Conservation (phyloP, 192 early-diverging fungal genomes). For the Polychytrium aggregatum region DNA sequence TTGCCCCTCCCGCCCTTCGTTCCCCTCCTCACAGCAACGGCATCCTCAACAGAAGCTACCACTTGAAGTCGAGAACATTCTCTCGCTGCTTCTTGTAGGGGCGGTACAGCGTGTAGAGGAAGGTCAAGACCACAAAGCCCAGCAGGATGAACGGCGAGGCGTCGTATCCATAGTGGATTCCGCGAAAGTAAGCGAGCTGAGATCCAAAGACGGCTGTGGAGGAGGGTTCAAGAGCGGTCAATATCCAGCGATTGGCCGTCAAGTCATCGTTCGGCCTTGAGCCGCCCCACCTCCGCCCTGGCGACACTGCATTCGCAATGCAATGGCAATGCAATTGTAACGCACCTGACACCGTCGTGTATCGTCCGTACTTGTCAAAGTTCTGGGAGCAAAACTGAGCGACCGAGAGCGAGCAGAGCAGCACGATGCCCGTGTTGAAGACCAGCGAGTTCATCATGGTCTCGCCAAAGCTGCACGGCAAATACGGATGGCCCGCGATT, state of each 20-base stretch:
- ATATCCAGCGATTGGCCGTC: not conserved
- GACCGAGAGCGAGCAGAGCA: conserved; percentile 42
- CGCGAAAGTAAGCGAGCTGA: conserved; percentile 36
- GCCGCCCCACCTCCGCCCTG: no score
- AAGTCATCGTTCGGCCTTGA: no score
- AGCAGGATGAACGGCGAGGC: conserved; percentile 34
- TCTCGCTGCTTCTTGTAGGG: conserved; percentile 34
- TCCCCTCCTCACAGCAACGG: no score
- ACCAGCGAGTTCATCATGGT: conserved; percentile 50
- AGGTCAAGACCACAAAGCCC: conserved; percentile 26
- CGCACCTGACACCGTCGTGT: conserved; percentile 37
- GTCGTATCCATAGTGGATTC: conserved; percentile 37
- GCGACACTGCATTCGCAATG: no score
- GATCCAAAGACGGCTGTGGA: conserved; percentile 42
- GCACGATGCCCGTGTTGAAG: conserved; percentile 46
- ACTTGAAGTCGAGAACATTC: conserved; percentile 7
- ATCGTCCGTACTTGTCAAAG: conserved; percentile 39
- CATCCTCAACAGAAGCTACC: not conserved
- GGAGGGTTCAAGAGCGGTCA: no score
- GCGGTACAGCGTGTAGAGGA: conserved; percentile 32
- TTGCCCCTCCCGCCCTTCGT: no score
- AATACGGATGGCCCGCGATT: not conserved
- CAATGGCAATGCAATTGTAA: no score
- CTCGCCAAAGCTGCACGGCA: conserved; percentile 34
- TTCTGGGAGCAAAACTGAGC: conserved; percentile 45